Percentiles rank a stretch among this genome's conserved stretches.
Evolutionary conservation across 768 basidiomycete genomes (phyloP).

Genomic region (Candolleomyces aberdarensis): DNA sequence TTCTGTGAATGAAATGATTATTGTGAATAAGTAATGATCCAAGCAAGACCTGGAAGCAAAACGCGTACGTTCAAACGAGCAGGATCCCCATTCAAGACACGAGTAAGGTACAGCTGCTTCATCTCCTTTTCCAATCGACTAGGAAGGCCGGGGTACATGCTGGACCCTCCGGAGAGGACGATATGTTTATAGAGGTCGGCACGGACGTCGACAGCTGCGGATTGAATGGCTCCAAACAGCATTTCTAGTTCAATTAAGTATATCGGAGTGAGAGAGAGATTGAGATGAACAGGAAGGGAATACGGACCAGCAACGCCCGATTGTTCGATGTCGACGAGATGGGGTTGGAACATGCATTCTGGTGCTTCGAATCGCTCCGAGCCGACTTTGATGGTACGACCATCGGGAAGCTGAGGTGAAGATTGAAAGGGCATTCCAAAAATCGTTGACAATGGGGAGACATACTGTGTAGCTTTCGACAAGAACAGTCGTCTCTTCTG

Average conservation of each 20-base stretch:
- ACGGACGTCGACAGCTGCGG: conserved; percentile 86
- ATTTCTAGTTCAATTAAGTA: conserved; percentile 55
- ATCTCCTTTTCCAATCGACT: conserved; percentile 98
- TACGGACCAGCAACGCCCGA: conserved; percentile 86
- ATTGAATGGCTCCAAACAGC: conserved; percentile 94
- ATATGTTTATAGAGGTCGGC: conserved; percentile 96
- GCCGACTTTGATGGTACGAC: conserved; percentile 94
- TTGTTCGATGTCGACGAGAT: conserved; percentile 95
- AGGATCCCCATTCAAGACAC: conserved; percentile 83
- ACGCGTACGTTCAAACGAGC: conserved; percentile 74
- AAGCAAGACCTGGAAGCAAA: conserved; percentile 15
- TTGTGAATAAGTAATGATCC: background rate
- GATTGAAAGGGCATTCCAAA: conserved; percentile 7
- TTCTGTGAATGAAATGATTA: conserved; percentile 54
- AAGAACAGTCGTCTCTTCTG: conserved; percentile 94
- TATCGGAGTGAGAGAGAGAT: too few species aligned
- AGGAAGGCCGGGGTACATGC: conserved; percentile 98
- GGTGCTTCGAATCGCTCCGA: conserved; percentile 98
- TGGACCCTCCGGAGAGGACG: conserved; percentile 95
- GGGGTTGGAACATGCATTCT: conserved; percentile 99
- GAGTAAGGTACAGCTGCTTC: conserved; percentile 96
- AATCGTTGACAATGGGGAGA: background rate
- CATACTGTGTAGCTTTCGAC: conserved; percentile 94
- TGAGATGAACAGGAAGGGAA: background rate
- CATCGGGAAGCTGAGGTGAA: conserved; percentile 77